These are phyloP conservation scores for Hypocreales sp. DNA, from an alignment of 2,329 filamentous ascomycete genomes.

Conservation along the genomic window DNA sequence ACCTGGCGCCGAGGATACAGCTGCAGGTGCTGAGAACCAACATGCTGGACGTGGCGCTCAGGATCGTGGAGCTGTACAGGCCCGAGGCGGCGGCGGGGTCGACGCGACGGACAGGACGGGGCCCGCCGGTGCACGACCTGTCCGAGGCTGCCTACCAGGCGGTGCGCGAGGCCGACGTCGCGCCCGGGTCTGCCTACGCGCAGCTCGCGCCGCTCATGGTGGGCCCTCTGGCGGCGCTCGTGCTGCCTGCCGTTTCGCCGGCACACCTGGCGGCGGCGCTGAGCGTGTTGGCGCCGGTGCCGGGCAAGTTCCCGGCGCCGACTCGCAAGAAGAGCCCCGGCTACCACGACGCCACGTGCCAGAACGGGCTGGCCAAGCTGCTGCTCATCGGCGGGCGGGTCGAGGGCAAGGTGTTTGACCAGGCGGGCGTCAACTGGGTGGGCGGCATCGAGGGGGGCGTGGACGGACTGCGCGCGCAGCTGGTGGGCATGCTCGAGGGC, in stretches of 20 bases:
- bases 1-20: conserved; percentile 48
- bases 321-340: conserved; percentile 59
- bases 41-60: conserved; percentile 74
- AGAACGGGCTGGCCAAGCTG: conserved; percentile 73
- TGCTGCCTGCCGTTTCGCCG: conserved; percentile 71
- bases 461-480: conserved; percentile 63
- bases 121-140: conserved; percentile 32
- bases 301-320: conserved; percentile 63
- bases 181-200: conserved; percentile 27
- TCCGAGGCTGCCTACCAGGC: conserved; percentile 36
- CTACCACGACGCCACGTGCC: conserved; percentile 67
- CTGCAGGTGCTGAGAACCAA: conserved; percentile 77
- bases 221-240: conserved; percentile 66
- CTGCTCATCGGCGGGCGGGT: conserved; percentile 74
- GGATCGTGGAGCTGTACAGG: conserved; percentile 69
- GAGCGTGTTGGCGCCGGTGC: conserved; percentile 57
- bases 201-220: conserved; percentile 62
- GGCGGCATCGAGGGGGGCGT: conserved; percentile 69
- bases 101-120: conserved; percentile 13
- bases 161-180: conserved; percentile 21
- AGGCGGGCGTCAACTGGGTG: conserved; percentile 48
- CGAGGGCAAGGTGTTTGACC: conserved; percentile 73
- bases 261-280: conserved; percentile 71
- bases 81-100: conserved; percentile 17
- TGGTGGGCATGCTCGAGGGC: conserved; percentile 67